phyloP scores from a whole-genome alignment of 805 yeast species.

The Monosporozyma yasuniensis region DNA sequence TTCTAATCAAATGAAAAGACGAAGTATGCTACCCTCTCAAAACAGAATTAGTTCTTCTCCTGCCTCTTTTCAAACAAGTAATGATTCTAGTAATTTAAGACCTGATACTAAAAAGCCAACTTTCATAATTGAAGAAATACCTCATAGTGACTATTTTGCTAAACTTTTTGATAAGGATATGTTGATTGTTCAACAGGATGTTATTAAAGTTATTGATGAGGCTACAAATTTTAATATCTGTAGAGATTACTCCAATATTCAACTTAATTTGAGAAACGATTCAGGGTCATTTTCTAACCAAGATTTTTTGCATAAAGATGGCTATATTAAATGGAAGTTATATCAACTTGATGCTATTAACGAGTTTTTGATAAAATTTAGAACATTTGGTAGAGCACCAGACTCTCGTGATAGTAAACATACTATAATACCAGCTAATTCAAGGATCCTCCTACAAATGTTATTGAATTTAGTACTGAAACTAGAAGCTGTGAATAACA shows the following conservation, averaged over 20 bases:
- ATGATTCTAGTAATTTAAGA: background rate
- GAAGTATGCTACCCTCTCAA: background rate
- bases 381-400: conserved; percentile 2
- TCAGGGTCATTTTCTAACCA: conserved; percentile 25
- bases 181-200: conserved; percentile 45
- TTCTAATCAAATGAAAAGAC: background rate
- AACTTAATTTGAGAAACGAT: conserved; percentile 15
- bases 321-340: conserved; percentile 37
- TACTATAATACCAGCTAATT: conserved; percentile 34
- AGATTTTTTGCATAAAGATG: conserved; percentile 31
- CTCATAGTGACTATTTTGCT: conserved; percentile 40
- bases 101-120: conserved; percentile 34
- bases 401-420: background rate
- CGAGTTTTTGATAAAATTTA: conserved; percentile 21
- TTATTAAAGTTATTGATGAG: conserved; percentile 26
- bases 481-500: conserved; percentile 23
- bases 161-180: conserved; percentile 43
- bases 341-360: conserved; percentile 29
- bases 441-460: conserved; percentile 34
- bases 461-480: conserved; percentile 38
- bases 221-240: conserved; percentile 15
- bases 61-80: background rate
- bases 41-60: background rate
- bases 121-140: conserved; percentile 47
- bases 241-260: conserved; percentile 10